Evolutionary conservation across 1,139 yeast species (phyloP).

Genomic region (Yamadazyma trypodendri): DNA sequence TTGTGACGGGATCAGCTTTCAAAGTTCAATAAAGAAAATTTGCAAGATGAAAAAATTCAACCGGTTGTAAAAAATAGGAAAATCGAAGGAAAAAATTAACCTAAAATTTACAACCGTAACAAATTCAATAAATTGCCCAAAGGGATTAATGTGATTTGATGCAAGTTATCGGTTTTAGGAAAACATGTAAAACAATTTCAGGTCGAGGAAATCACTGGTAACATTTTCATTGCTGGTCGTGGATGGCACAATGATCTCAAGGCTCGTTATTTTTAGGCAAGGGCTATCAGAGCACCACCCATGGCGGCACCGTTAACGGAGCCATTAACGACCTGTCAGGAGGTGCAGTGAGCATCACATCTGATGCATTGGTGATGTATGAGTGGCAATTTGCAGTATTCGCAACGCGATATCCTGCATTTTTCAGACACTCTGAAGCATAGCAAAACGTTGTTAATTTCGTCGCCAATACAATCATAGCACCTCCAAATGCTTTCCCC

Average conservation of each 20-base stretch:
- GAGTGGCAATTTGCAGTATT: too few relatives aligned
- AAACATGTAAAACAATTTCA: slow-evolving; percentile 1
- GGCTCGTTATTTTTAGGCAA: slow-evolving; percentile 2
- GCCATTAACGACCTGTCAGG: too few relatives aligned
- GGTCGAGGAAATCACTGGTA: not conserved
- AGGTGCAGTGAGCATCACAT: too few relatives aligned
- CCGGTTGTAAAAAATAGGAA: not conserved
- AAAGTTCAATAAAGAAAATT: not conserved
- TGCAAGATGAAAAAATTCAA: not conserved
- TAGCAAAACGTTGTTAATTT: too few relatives aligned
- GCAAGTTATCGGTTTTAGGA: slow-evolving; percentile 1
- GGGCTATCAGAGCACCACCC: not conserved
- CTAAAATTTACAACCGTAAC: slow-evolving; percentile 1
- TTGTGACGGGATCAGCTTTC: not conserved
- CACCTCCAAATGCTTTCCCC: too few relatives aligned
- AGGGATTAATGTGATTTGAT: not conserved
- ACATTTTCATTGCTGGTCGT: slow-evolving; percentile 1
- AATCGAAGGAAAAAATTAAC: slow-evolving; percentile 1
- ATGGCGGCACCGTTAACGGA: not conserved
- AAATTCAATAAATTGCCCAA: not conserved
- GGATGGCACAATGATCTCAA: not conserved
- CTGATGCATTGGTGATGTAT: too few relatives aligned
- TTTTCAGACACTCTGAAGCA: too few relatives aligned
- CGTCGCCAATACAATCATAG: too few relatives aligned
- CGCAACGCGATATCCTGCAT: too few relatives aligned